These are phyloP conservation scores for Coprinellus micaceus DNA, from an alignment of 768 basidiomycete genomes.

Conservation along the genomic window DNA sequence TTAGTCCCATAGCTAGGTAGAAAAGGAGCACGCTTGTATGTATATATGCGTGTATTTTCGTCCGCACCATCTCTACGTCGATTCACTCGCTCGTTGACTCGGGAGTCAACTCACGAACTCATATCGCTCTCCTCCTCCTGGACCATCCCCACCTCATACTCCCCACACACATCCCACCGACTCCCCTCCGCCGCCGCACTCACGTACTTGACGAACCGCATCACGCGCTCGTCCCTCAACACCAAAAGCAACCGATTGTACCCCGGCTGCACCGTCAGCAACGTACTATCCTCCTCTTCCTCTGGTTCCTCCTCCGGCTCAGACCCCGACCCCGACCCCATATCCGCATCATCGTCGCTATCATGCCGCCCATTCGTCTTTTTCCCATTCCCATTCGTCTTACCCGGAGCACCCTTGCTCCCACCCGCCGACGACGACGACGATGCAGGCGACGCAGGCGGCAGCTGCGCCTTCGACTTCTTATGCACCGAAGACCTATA, in stretches of 20 bases:
- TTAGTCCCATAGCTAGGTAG: too few relatives aligned
- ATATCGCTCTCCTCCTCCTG: slow-evolving; percentile 45
- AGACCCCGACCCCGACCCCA: slow-evolving; percentile 9
- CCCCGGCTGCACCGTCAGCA: slow-evolving; percentile 82
- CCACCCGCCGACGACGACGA: slow-evolving; percentile 5
- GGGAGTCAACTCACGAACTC: background rate
- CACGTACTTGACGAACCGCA: slow-evolving; percentile 95
- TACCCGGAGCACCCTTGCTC: slow-evolving; percentile 2
- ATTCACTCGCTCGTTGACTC: too few relatives aligned
- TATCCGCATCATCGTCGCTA: slow-evolving; percentile 14
- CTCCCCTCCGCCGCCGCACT: slow-evolving; percentile 86
- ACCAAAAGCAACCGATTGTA: slow-evolving; percentile 90
- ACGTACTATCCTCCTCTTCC: slow-evolving; percentile 72
- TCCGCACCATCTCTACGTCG: too few relatives aligned
- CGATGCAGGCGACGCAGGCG: slow-evolving; percentile 7
- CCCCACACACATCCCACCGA: slow-evolving; percentile 89
- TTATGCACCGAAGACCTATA: slow-evolving; percentile 67
- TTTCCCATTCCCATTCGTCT: background rate
- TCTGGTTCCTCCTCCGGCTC: slow-evolving; percentile 37
- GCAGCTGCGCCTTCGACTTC: slow-evolving; percentile 28
- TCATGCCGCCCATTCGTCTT: slow-evolving; percentile 2
- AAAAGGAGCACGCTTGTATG: too few relatives aligned
- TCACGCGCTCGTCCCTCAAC: slow-evolving; percentile 86
- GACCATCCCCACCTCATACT: slow-evolving; percentile 86
- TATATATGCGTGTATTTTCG: too few relatives aligned